Evolutionary conservation across 1,139 yeast species (phyloP), one percentile per base, ranked within the genome.

Genomic region (Kodamaea anthophila): DNA sequence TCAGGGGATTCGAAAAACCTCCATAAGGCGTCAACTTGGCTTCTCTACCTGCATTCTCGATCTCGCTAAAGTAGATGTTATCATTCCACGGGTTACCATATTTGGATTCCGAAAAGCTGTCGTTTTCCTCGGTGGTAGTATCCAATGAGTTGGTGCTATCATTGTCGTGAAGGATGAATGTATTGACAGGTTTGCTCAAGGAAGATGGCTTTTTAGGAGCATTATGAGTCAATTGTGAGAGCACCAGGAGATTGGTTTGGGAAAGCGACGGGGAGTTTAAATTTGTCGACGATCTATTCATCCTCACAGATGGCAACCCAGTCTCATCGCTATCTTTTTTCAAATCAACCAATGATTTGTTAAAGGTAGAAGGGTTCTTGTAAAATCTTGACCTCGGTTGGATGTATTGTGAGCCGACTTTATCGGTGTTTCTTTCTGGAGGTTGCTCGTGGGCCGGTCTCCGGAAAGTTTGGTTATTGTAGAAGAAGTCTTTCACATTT

Each of bases 21-120:
- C 91, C 91, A 53, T 67, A 81, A n/a, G 85, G 83, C 1, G 88
- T 81, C 24, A 80, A 47, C 31, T 49, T 55, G 22, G 47, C 43
- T 14, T 58, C 47, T 26, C 48, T 35, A 25, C 58, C 34, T 5
- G 58, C 64, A 28, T 59, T 55, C 7, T 51, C 46, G 42, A 61
- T 45, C 26, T 58, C 57, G 35, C 52, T 46, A 39, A 52, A 53
- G 31, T 49, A 50, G 23, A 42, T 33, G 18, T 33, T 34, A 42
- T 43, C 41, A 18, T 37, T 25, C 35, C 37, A 34, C 5, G 28
- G 20, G 24, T 22, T 9, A 21, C 24, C 13, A 21, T 24, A 16
- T 23, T 18, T 23, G 9, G 8, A 6, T 6, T 16, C 18, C 6
- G 6, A 6, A 9, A 16, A 16, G 8, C 8, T 6, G 25, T 42